Evolutionary conservation across 1,139 yeast genomes (phyloP).

Genomic region (Suhomyces atakaporum): DNA sequence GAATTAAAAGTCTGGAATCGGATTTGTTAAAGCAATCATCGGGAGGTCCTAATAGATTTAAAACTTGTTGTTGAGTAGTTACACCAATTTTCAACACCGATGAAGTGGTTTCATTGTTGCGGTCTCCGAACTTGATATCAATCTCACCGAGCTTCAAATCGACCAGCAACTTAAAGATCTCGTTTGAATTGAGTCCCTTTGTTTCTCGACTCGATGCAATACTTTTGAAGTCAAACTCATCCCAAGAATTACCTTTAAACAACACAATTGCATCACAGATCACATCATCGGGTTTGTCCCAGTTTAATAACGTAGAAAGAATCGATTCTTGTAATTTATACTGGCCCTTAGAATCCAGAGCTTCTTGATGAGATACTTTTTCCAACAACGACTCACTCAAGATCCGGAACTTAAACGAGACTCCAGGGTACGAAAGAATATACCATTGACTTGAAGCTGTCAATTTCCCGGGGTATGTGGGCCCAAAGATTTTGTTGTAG

Average conservation of each 20-base stretch:
- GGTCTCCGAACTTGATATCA: constrained; percentile 1
- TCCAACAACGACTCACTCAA: constrained; percentile 18
- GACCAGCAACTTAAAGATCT: constrained; percentile 6
- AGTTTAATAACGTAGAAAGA: constrained; percentile 36
- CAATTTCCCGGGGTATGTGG: constrained; percentile 58
- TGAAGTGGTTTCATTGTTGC: not conserved
- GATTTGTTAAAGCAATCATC: constrained; percentile 53
- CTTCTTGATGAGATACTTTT: constrained; percentile 1
- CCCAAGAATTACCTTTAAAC: constrained; percentile 36
- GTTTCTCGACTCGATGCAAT: not conserved
- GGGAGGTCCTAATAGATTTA: constrained; percentile 56
- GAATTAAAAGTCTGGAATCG: constrained; percentile 47
- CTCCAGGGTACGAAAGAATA: constrained; percentile 56
- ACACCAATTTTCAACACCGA: constrained; percentile 30
- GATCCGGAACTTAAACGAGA: constrained; percentile 46
- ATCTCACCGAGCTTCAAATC: constrained; percentile 4
- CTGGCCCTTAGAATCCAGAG: constrained; percentile 15
- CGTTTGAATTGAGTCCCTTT: constrained; percentile 1
- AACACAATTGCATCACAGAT: constrained; percentile 39
- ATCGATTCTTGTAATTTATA: constrained; percentile 19
- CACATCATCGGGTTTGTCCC: constrained; percentile 34
- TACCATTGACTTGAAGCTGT: constrained; percentile 24
- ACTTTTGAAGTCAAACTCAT: constrained; percentile 19
- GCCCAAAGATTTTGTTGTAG: constrained; percentile 62
- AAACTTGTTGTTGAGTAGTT: constrained; percentile 52